Percentiles rank a stretch among this genome's conserved stretches.
These are phyloP conservation scores for Persicaria tinctoria DNA, from an alignment of 148 eudicot species.

Conservation along the genomic window DNA sequence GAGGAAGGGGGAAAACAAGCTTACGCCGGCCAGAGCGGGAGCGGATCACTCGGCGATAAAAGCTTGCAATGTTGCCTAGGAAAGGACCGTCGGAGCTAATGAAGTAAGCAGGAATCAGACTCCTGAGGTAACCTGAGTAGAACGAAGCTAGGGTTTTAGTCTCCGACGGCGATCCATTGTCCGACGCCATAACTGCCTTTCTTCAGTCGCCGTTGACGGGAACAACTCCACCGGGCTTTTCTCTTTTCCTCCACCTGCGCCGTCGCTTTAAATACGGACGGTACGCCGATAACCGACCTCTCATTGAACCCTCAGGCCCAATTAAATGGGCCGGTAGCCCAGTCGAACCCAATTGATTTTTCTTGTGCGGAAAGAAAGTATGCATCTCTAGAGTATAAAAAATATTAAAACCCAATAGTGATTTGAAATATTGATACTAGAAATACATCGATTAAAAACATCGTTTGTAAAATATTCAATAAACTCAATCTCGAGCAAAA, in stretches of 20 bases:
- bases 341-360: too few species aligned
- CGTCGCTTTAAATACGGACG: neutral
- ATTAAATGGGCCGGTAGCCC: neutral
- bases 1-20: constrained; percentile 65
- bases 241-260: neutral
- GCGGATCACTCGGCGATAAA: constrained; percentile 31
- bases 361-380: too few species aligned
- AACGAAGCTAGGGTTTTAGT: constrained; percentile 27
- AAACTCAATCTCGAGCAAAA: too few species aligned
- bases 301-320: neutral
- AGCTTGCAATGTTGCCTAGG: constrained; percentile 33
- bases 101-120: constrained; percentile 24
- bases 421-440: too few species aligned
- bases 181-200: constrained; percentile 10
- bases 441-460: too few species aligned
- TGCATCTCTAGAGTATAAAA: too few species aligned
- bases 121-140: constrained; percentile 40
- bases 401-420: too few species aligned
- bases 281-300: neutral
- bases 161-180: constrained; percentile 10
- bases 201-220: neutral
- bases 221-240: neutral
- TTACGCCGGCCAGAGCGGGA: constrained; percentile 47
- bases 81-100: constrained; percentile 23
- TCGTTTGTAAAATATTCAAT: too few species aligned